phyloP scores from a whole-genome alignment of 2,329 filamentous ascomycete genomes.

The Sporothrix phasma region DNA sequence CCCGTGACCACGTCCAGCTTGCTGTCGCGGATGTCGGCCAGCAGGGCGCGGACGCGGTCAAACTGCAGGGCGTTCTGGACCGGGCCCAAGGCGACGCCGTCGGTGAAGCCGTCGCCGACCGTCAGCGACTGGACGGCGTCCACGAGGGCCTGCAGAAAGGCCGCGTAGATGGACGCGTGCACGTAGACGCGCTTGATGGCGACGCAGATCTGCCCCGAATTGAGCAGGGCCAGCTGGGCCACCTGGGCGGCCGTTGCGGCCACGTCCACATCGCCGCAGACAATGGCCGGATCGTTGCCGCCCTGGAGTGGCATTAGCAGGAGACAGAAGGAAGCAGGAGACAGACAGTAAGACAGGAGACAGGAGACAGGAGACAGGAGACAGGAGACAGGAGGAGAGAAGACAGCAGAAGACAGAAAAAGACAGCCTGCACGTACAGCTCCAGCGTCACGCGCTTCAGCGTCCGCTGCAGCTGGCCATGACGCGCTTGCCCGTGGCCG shows the following conservation, averaged over 20 bases:
- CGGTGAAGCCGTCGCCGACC: conserved; percentile 31
- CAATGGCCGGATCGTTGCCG: conserved; percentile 29
- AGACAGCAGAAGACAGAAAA: conserved; percentile 44
- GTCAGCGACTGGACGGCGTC: conserved; percentile 33
- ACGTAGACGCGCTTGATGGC: conserved; percentile 43
- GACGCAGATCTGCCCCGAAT: conserved; percentile 35
- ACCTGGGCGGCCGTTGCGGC: conserved; percentile 26
- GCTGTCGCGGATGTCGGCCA: conserved; percentile 37
- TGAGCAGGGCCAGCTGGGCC: background rate
- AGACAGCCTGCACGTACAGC: too few relatives aligned
- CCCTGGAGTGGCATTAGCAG: conserved; percentile 47
- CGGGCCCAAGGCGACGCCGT: conserved; percentile 35
- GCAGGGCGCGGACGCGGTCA: conserved; percentile 41
- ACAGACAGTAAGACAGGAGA: too few relatives aligned
- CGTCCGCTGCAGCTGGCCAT: too few relatives aligned
- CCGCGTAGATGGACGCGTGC: conserved; percentile 39
- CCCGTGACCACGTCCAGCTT: conserved; percentile 29
- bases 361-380: too few relatives aligned
- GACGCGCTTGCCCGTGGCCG: too few relatives aligned
- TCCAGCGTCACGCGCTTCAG: too few relatives aligned
- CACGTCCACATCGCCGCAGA: conserved; percentile 36
- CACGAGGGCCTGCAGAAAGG: conserved; percentile 37
- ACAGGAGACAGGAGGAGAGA: too few relatives aligned
- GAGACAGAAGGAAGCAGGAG: too few relatives aligned
- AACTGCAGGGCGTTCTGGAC: conserved; percentile 52